Percentiles rank a stretch among this genome's conserved stretches.
phyloP scores from a whole-genome alignment of 1,139 yeast genomes.

The Yamadazyma buinensis region DNA sequence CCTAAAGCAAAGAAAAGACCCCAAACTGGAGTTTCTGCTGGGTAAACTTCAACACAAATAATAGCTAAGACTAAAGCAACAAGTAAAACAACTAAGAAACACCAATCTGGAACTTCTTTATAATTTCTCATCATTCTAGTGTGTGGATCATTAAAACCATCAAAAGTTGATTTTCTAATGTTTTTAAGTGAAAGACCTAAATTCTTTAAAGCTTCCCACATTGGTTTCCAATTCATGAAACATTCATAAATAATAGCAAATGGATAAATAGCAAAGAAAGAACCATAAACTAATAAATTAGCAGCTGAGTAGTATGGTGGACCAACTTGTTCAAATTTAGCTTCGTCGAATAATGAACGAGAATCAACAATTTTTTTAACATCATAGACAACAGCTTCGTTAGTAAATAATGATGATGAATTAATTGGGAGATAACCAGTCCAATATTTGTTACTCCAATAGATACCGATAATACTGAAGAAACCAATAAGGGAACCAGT shows the following conservation, averaged over 20 bases:
- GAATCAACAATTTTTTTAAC: conserved; percentile 37
- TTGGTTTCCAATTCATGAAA: conserved; percentile 25
- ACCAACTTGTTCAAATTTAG: conserved; percentile 38
- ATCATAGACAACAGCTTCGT: conserved; percentile 39
- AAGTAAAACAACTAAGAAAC: conserved; percentile 44
- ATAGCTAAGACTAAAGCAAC: conserved; percentile 45
- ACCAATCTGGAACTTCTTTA: conserved; percentile 59
- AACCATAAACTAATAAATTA: conserved; percentile 44
- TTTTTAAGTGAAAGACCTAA: conserved; percentile 21
- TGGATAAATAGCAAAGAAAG: conserved; percentile 54
- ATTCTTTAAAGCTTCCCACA: conserved; percentile 9
- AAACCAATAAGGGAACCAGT: conserved; percentile 41
- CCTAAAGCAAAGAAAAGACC: conserved; percentile 51
- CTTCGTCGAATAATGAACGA: conserved; percentile 28
- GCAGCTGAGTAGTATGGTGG: conserved; percentile 37
- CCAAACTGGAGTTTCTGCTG: conserved; percentile 49
- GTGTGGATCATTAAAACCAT: conserved; percentile 41
- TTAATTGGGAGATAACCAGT: conserved; percentile 51
- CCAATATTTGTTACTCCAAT: conserved; percentile 48
- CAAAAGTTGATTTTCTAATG: conserved; percentile 22
- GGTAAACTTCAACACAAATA: conserved; percentile 38
- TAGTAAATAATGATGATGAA: conserved; percentile 37
- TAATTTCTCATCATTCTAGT: conserved; percentile 50
- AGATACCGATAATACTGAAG: conserved; percentile 38
- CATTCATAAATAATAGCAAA: conserved; percentile 43